phyloP scores from a whole-genome alignment of 345 rosid species.

The Raphanus raphanistrum region DNA sequence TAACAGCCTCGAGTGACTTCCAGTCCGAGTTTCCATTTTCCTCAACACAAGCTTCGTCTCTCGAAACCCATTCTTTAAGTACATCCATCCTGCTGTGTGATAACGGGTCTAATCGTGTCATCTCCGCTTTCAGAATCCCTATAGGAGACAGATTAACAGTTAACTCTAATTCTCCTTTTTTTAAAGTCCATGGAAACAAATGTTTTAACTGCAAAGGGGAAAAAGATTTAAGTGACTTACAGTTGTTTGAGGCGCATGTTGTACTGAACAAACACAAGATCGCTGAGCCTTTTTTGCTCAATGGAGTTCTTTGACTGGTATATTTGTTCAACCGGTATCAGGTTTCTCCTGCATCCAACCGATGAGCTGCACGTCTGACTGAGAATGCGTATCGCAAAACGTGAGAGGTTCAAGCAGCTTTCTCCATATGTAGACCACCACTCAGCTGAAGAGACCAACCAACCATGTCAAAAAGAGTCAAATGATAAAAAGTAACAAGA shows the following conservation, averaged over 20 bases:
- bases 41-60: conserved; percentile 46
- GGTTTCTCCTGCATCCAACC: conserved; percentile 44
- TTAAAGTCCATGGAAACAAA: background rate
- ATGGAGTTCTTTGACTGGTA: conserved; percentile 63
- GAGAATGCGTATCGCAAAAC: conserved; percentile 70
- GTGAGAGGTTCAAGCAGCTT: conserved; percentile 83
- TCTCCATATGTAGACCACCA: conserved; percentile 99
- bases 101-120: conserved; percentile 46
- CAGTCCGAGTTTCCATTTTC: conserved; percentile 55
- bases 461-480: conserved; percentile 18
- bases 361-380: conserved; percentile 72
- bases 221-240: conserved; percentile 43
- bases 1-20: conserved; percentile 56
- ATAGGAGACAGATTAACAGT: conserved; percentile 23
- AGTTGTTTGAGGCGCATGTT: conserved; percentile 70
- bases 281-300: conserved; percentile 68
- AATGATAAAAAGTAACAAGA: background rate
- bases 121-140: conserved; percentile 42
- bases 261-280: conserved; percentile 76
- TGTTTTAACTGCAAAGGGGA: background rate
- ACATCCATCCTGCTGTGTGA: conserved; percentile 44
- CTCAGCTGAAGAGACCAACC: conserved; percentile 52
- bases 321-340: conserved; percentile 50
- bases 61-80: conserved; percentile 72
- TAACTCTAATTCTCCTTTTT: background rate